Percentiles rank a stretch among this genome's conserved stretches.
Evolutionary conservation across 768 basidiomycete species (phyloP).

Genomic region (Phlebiopsis gigantea): DNA sequence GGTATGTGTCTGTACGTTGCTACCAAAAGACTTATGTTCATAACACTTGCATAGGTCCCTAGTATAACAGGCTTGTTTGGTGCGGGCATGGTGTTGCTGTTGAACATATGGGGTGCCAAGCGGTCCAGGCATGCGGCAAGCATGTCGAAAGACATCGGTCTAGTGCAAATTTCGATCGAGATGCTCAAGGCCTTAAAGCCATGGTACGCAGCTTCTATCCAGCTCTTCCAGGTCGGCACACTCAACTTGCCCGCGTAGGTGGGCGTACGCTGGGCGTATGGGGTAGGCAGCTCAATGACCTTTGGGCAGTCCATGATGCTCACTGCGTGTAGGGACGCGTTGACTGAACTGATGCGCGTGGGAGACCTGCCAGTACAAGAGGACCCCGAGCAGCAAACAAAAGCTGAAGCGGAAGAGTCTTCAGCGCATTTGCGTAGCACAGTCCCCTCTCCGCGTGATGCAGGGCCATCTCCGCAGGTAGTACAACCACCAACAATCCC

Average conservation of each 20-base stretch:
- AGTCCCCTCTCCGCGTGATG: neutral
- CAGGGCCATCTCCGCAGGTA: neutral
- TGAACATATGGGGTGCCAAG: slow-evolving; percentile 38
- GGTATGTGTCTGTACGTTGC: slow-evolving; percentile 20
- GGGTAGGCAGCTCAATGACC: slow-evolving; percentile 32
- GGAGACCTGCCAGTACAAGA: slow-evolving; percentile 6
- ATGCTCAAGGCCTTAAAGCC: slow-evolving; percentile 27
- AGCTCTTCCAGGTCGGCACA: neutral
- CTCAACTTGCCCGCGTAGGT: slow-evolving; percentile 23
- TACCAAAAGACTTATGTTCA: neutral
- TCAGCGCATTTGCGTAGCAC: neutral
- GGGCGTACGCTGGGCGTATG: slow-evolving; percentile 35
- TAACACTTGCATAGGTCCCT: slow-evolving; percentile 17
- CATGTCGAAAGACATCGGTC: slow-evolving; percentile 28
- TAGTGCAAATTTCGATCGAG: slow-evolving; percentile 36
- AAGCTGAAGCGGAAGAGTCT: neutral
- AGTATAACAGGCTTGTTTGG: slow-evolving; percentile 23
- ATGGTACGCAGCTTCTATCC: slow-evolving; percentile 17
- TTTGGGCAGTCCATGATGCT: neutral
- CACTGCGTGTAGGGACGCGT: slow-evolving; percentile 12
- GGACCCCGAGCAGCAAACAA: too few relatives aligned
- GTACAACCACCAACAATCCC: neutral
- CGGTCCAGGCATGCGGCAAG: slow-evolving; percentile 25
- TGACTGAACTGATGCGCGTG: neutral
- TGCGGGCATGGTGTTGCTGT: slow-evolving; percentile 35